Evolutionary conservation across 192 early-diverging fungal genomes (phyloP).

Genomic region (Coemansia sp.): DNA sequence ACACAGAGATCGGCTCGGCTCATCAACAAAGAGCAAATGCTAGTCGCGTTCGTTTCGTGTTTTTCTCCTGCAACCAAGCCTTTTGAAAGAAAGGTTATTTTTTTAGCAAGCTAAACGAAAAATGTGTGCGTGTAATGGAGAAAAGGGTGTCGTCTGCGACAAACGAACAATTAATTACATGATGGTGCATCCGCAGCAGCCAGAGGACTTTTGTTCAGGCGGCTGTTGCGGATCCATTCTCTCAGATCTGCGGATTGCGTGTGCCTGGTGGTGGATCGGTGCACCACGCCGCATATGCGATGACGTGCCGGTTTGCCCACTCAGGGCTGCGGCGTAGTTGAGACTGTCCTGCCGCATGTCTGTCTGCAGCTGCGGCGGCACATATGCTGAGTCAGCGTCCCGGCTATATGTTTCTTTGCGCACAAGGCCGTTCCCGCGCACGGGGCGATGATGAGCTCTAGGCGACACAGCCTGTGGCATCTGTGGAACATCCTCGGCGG

Average conservation of each 20-base stretch:
- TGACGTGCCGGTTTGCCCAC: not conserved
- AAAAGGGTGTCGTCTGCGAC: not conserved
- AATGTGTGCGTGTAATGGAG: not conserved
- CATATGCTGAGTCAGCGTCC: not conserved
- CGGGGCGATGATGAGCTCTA: not conserved
- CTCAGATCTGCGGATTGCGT: not conserved
- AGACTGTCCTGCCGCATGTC: constrained; percentile 1
- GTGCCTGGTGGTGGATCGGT: not conserved
- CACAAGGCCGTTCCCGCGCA: not conserved
- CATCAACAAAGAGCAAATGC: not conserved
- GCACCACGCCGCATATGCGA: not conserved
- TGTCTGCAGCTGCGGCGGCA: constrained; percentile 4
- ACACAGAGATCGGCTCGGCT: not conserved
- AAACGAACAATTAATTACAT: constrained; percentile 33
- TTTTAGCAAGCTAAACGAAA: not conserved
- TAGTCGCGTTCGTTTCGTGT: not conserved
- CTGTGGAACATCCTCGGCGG: constrained; percentile 1
- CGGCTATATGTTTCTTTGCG: not conserved
- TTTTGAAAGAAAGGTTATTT: not conserved
- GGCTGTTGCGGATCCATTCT: not conserved
- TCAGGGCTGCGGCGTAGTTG: not conserved
- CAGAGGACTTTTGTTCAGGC: constrained; percentile 12
- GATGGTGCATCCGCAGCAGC: constrained; percentile 41
- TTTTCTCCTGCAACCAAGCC: not conserved
- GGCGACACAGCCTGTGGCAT: not conserved